Base-by-base conservation (phyloP, 2,329 filamentous ascomycete genomes). In the Aspergillus uvarum region DNA sequence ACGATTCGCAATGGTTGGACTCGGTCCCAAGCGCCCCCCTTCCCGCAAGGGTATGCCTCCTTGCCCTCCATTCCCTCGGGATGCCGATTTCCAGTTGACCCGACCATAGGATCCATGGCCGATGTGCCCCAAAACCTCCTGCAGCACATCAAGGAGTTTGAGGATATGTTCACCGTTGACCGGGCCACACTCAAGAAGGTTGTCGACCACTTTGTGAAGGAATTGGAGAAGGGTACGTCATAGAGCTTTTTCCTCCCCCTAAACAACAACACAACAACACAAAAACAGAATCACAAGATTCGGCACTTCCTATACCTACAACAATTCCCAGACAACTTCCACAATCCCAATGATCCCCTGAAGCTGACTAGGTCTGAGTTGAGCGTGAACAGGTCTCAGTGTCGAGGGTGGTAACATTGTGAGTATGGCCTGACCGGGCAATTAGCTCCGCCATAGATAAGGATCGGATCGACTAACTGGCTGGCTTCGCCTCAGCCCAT, bases 351-450 rank as follows among this genome's bases (percentile, higher is more conserved):
- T 35, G 11, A 5, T 35, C 5, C 10, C 32, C 5, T 35, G 32
- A 7, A 24, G 47, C 48, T 59, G 7, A 62, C 21, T 22, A 32
- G 21, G 31, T 49, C 21, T n/a, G 26, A 21, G 24, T 49, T 51
- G 22, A 47, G 32, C 52, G 26, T 49, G n/a, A 26, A 47, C 32
- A 92, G 91, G 92, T 69, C 83, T 98, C 56, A 90, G 85, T 57
- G 89, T 92, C 60, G 89, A 96, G 78, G 94, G 94, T 63, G 93
- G 92, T 62, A 96, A 89, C 76, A 98, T 99, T 77, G 92, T 96
- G 77, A 83, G 91, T 83, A 21, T 48, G 35, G 51, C 51, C 42
- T 42, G 21, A n/a, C 19, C 21, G 12, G 22, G 47, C n/a, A 8
- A 47, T 53, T 22, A 51, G 31, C 51, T 12, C 11, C 16, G 47